Percentiles rank a stretch among this genome's conserved stretches.
phyloP scores from a whole-genome alignment of 1,284 basidiomycete species.

The Austropuccinia psidii region DNA sequence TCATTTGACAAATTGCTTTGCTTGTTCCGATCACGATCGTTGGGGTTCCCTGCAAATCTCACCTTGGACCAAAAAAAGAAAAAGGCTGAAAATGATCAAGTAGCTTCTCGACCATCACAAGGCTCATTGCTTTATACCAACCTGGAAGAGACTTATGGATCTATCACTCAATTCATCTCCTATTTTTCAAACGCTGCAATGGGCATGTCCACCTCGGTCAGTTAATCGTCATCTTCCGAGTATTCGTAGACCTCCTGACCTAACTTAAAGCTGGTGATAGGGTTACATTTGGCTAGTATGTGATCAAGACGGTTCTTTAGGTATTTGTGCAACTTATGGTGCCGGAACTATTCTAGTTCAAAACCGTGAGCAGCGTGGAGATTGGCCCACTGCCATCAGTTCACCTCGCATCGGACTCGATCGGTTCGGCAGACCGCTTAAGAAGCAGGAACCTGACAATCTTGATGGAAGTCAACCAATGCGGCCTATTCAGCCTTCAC shows the following conservation, averaged over 20 bases:
- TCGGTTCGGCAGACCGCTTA: neutral
- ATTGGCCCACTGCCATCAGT: constrained; percentile 6
- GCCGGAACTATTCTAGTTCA: constrained; percentile 29
- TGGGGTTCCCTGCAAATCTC: too few species aligned
- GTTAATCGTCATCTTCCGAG: neutral
- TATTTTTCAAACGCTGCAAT: constrained; percentile 34
- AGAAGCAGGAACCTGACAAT: neutral
- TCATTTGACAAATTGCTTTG: neutral
- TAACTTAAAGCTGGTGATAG: neutral
- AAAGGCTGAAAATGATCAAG: neutral
- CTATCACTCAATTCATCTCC: constrained; percentile 25
- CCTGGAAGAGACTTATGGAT: constrained; percentile 26
- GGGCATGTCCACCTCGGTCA: constrained; percentile 24
- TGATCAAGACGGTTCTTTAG: constrained; percentile 28
- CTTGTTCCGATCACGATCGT: neutral
- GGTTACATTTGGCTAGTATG: constrained; percentile 33
- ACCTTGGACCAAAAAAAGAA: neutral
- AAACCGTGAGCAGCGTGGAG: constrained; percentile 18
- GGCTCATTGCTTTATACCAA: constrained; percentile 13
- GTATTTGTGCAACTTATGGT: constrained; percentile 29
- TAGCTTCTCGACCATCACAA: neutral
- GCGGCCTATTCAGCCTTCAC: neutral
- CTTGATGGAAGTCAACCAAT: neutral
- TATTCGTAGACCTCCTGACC: neutral
- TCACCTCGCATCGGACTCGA: constrained; percentile 13